These are phyloP conservation scores for Saturnispora mendoncae DNA, from an alignment of 805 yeast species.

Conservation along the genomic window DNA sequence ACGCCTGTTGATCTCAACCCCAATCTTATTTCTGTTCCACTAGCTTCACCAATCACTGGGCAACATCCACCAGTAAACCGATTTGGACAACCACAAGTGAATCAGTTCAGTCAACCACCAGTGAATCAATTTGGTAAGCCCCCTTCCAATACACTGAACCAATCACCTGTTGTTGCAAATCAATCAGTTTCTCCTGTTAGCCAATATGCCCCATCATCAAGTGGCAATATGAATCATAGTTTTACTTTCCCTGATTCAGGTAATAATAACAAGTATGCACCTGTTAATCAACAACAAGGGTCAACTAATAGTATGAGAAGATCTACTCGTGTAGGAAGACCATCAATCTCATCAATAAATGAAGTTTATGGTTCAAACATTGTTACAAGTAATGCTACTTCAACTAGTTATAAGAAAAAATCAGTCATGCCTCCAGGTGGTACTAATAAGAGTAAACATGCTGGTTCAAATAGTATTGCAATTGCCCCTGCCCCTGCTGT, in stretches of 20 bases:
- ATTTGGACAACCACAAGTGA: background rate
- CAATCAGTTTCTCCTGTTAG: background rate
- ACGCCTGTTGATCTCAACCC: conserved; percentile 20
- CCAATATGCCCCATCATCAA: background rate
- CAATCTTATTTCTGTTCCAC: conserved; percentile 25
- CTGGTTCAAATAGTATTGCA: conserved; percentile 10
- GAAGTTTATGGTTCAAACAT: conserved; percentile 16
- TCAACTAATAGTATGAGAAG: conserved; percentile 1
- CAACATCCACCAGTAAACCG: background rate
- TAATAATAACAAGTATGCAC: conserved; percentile 2
- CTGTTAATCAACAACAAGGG: background rate
- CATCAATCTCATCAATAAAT: conserved; percentile 13
- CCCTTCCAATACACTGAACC: no score
- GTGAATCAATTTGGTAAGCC: background rate
- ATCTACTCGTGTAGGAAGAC: conserved; percentile 5
- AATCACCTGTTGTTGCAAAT: background rate
- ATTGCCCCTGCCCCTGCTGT: conserved; percentile 30
- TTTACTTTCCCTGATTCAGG: conserved; percentile 2
- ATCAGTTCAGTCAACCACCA: conserved; percentile 1
- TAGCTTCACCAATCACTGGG: conserved; percentile 15
- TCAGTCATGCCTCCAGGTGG: conserved; percentile 11
- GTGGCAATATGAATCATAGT: background rate
- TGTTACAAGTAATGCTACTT: conserved; percentile 11
- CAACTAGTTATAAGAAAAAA: conserved; percentile 10
- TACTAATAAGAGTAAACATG: conserved; percentile 5